A percentile compares a stretch with the other conserved stretches of the same genome.
These are phyloP conservation scores for Lipomyces spencermartinsiae DNA, from an alignment of 805 yeast species.

Conservation along the genomic window DNA sequence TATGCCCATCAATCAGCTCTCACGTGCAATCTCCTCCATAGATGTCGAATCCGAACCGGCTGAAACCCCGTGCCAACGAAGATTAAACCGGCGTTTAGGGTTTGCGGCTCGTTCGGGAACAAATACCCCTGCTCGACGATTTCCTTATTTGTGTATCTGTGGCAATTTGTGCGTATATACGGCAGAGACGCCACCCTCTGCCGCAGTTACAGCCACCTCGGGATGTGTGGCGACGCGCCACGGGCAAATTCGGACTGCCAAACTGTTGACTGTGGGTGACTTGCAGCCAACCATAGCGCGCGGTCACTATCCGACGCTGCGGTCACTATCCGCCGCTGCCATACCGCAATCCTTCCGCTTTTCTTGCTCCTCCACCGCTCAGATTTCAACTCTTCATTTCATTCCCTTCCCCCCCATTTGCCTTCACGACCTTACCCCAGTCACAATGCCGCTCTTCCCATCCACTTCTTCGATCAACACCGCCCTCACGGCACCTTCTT, in stretches of 20 bases:
- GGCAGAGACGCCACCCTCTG: too few relatives aligned
- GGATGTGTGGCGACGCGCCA: neutral
- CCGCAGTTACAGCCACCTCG: neutral
- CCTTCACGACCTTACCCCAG: neutral
- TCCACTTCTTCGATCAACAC: slow-evolving; percentile 47
- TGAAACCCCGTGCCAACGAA: too few relatives aligned
- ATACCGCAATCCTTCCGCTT: neutral
- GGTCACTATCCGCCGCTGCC: neutral
- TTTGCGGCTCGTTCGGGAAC: neutral
- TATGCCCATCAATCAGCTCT: neutral
- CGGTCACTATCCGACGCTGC: slow-evolving; percentile 1
- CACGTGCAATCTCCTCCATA: neutral
- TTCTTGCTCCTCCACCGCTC: neutral
- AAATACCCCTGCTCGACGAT: neutral
- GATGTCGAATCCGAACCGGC: neutral
- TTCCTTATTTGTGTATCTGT: neutral
- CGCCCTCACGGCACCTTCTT: slow-evolving; percentile 48
- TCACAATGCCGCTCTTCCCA: slow-evolving; percentile 49
- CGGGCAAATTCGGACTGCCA: neutral
- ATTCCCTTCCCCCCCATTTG: neutral
- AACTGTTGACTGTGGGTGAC: neutral
- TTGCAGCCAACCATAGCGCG: slow-evolving; percentile 5
- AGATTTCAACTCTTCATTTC: neutral
- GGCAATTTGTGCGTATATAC: neutral
- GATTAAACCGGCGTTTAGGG: neutral